These are phyloP conservation scores for Chrysoporthe cubensis DNA, from an alignment of 2,329 filamentous ascomycete genomes.

Conservation along the genomic window DNA sequence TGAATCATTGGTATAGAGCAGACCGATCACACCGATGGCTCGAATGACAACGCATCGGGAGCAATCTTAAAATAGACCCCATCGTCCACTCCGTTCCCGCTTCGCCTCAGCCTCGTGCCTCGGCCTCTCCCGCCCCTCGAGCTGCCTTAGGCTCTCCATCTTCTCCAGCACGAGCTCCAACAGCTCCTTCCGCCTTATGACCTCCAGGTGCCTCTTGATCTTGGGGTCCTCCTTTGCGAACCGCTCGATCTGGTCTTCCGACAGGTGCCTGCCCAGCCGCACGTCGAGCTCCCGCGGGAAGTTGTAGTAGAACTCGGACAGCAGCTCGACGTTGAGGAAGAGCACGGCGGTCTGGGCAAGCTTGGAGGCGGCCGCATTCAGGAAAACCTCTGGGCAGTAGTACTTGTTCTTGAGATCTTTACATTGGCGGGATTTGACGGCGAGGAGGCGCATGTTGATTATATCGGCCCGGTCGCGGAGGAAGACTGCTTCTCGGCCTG, in stretches of 20 bases:
- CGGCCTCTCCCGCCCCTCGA: constrained; percentile 75
- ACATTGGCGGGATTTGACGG: constrained; percentile 91
- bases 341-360: constrained; percentile 92
- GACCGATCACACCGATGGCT: background rate
- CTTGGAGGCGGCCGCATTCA: constrained; percentile 96
- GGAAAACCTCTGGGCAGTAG: constrained; percentile 93
- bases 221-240: constrained; percentile 95
- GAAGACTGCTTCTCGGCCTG: constrained; percentile 91
- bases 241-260: constrained; percentile 78
- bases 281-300: constrained; percentile 92
- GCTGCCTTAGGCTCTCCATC: constrained; percentile 86
- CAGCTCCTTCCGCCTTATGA: constrained; percentile 89
- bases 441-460: constrained; percentile 85
- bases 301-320: constrained; percentile 97
- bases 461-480: constrained; percentile 89
- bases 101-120: constrained; percentile 40
- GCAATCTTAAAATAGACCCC: constrained; percentile 24
- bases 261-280: constrained; percentile 79
- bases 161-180: constrained; percentile 92
- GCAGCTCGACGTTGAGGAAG: constrained; percentile 94
- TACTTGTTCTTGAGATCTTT: constrained; percentile 86
- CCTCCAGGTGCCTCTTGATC: constrained; percentile 84
- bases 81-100: constrained; percentile 32
- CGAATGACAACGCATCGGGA: background rate
- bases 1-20: constrained; percentile 22